Evolutionary conservation across 805 yeast genomes (phyloP).

Genomic region (Candida easanensis): DNA sequence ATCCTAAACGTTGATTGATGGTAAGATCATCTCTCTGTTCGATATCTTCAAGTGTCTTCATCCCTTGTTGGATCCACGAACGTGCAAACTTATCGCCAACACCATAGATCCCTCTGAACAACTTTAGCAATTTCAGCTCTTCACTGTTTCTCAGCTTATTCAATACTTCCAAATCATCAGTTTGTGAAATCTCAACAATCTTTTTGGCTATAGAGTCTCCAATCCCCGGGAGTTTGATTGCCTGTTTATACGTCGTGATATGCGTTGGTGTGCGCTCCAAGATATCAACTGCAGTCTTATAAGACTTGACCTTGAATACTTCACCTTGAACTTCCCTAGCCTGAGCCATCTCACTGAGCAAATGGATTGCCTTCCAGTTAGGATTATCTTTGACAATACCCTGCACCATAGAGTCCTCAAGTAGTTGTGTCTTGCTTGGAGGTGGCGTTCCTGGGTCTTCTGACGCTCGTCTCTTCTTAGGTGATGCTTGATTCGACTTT

Average conservation of each 20-base stretch:
- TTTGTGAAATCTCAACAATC: slow-evolving; percentile 43
- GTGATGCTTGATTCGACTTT: background rate
- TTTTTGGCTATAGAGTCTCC: slow-evolving; percentile 41
- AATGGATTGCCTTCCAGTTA: slow-evolving; percentile 20
- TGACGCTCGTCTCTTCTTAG: background rate
- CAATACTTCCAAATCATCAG: slow-evolving; percentile 30
- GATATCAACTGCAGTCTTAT: slow-evolving; percentile 42
- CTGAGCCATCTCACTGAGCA: slow-evolving; percentile 22
- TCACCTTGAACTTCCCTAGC: slow-evolving; percentile 30
- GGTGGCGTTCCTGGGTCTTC: background rate
- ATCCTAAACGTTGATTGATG: slow-evolving; percentile 35
- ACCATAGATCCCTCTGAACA: slow-evolving; percentile 44
- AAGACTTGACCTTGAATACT: slow-evolving; percentile 38
- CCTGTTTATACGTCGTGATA: slow-evolving; percentile 37
- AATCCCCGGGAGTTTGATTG: slow-evolving; percentile 37
- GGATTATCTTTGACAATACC: slow-evolving; percentile 19
- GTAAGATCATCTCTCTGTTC: slow-evolving; percentile 28
- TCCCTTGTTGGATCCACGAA: slow-evolving; percentile 38
- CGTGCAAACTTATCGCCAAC: slow-evolving; percentile 45
- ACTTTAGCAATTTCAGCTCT: slow-evolving; percentile 25
- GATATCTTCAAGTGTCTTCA: slow-evolving; percentile 38
- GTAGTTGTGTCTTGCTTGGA: slow-evolving; percentile 6
- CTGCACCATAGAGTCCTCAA: slow-evolving; percentile 9
- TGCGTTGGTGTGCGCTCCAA: slow-evolving; percentile 28
- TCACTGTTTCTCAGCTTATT: slow-evolving; percentile 26